Conservation (phyloP, 352 stramenopile genomes). For the Phytophthora sojae region DNA sequence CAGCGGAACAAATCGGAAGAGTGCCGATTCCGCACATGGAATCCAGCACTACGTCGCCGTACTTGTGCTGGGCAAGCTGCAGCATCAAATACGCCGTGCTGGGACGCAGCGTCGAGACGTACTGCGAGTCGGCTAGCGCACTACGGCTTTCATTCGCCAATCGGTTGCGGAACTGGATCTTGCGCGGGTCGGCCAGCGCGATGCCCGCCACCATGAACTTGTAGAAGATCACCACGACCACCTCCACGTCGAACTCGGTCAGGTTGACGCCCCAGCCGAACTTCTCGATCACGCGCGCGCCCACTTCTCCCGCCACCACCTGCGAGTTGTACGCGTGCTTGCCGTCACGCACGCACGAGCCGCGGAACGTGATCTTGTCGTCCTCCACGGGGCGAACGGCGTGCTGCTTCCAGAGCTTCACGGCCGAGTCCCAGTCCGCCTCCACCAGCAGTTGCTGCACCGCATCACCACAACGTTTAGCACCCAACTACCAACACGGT, state of each 20-base stretch:
- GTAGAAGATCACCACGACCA: constrained; percentile 81
- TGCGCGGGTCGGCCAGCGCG: constrained; percentile 62
- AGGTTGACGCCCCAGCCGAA: constrained; percentile 74
- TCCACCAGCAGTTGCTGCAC: constrained; percentile 56
- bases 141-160: constrained; percentile 74
- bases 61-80: constrained; percentile 59
- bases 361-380: constrained; percentile 62
- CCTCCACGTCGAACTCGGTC: constrained; percentile 71
- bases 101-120: constrained; percentile 79
- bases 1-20: constrained; percentile 68
- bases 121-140: constrained; percentile 61
- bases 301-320: constrained; percentile 66
- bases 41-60: constrained; percentile 77
- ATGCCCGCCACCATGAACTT: constrained; percentile 73
- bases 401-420: constrained; percentile 71
- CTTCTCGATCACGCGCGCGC: constrained; percentile 60
- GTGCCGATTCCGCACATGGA: constrained; percentile 87
- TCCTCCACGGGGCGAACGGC: constrained; percentile 26
- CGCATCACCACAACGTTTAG: constrained; percentile 8
- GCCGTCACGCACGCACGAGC: constrained; percentile 81
- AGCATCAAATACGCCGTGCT: constrained; percentile 84
- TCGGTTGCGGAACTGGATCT: constrained; percentile 74
- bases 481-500: neutral
- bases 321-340: constrained; percentile 80
- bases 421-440: constrained; percentile 59